Base-by-base conservation (phyloP, 345 rosid genomes). In the Excoecaria agallocha region DNA sequence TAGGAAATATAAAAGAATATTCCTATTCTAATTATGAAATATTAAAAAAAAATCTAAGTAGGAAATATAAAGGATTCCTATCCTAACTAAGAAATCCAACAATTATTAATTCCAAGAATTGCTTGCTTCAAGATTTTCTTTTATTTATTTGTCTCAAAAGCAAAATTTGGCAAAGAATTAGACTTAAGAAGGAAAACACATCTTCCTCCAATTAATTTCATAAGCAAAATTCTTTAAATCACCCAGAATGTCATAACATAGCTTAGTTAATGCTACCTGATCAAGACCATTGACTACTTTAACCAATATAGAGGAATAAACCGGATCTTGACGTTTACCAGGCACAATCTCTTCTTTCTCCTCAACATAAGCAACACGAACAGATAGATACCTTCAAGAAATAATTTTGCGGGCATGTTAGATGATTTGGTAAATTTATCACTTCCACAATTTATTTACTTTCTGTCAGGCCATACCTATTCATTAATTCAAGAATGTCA, bases 361-460 rank as follows among this genome's bases (percentile, higher is more conserved):
- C 82, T 92, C 97, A 65, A 92, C 89, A 79, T 94, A 92, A 77
- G 98, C 97, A 77, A 94, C 91, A 68, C 97, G 98, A 9, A 94
- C 85, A 71, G 97, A 85, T 60, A 97, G 87, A 72, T 92, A 86
- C 89, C 98, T 94, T 81, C 80, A 76, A 30, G 65, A 59, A 82
- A 73, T 25, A 81, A 49, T 75, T 51, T 57, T 56, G 43, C 52
- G 64, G 80, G n/a, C 24, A 80, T 71, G 72, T 51, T 74, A 64
- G 74, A 70, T 68, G 57, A 80, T 17, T 57, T 68, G 56, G 68
- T 62, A 64, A 46, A 24, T 41, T 54, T 35, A 56, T 54, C 20
- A 65, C 22, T 30, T 8, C 6, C 55, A 30, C 38, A 5, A 13
- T 10, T 79, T 69, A 9, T n/a, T 83, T 67, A 20, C 71, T 56